Conservation (phyloP, 768 basidiomycete species). For the Naganishia randhawae region DNA sequence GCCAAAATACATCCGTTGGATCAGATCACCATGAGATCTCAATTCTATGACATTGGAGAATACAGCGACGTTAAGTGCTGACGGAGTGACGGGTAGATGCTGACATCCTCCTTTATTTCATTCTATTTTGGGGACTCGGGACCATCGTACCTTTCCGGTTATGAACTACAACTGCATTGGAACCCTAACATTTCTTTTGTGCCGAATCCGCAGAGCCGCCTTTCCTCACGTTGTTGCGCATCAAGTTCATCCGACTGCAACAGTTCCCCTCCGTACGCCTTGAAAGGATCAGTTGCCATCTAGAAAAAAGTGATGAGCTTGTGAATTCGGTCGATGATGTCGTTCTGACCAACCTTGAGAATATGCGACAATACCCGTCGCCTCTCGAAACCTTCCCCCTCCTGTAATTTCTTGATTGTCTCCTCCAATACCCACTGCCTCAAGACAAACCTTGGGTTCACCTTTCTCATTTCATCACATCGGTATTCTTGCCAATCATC, state of each 20-base stretch:
- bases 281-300: constrained; percentile 85
- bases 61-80: no score
- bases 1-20: neutral
- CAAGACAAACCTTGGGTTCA: constrained; percentile 86
- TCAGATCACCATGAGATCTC: no score
- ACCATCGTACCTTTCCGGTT: no score
- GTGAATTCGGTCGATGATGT: no score
- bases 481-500: constrained; percentile 35
- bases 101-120: no score
- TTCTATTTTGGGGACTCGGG: no score
- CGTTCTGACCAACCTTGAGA: constrained; percentile 68
- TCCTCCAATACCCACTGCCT: constrained; percentile 96
- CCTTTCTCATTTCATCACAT: constrained; percentile 53
- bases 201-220: constrained; percentile 72
- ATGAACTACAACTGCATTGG: constrained; percentile 71
- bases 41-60: no score
- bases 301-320: constrained; percentile 40
- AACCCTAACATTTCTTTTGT: constrained; percentile 74
- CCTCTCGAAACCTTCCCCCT: constrained; percentile 51
- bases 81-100: no score
- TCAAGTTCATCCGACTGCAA: constrained; percentile 56
- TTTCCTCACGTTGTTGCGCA: constrained; percentile 62
- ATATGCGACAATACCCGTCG: constrained; percentile 73
- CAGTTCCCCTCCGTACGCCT: constrained; percentile 78
- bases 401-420: constrained; percentile 70